Conservation (phyloP, 306 rosid species). For the Benincasa hispida region DNA sequence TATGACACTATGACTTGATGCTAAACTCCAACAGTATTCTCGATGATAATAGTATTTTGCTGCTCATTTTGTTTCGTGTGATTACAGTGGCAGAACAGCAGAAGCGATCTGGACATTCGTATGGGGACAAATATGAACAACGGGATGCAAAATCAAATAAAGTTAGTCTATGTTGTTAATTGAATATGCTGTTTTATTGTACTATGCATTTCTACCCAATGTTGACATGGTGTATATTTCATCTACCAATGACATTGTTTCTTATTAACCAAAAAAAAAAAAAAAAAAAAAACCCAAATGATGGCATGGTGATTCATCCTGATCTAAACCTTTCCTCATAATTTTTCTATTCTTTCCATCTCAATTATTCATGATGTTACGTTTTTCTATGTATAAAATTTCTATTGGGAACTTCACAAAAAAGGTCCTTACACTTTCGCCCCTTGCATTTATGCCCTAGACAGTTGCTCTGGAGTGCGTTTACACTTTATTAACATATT, state of each 20-base stretch:
- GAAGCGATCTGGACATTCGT: conserved; percentile 54
- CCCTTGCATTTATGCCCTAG: neutral
- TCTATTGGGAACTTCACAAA: neutral
- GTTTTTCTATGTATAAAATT: neutral
- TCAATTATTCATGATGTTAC: neutral
- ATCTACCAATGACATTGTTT: too few relatives aligned
- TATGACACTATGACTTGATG: neutral
- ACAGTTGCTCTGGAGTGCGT: neutral
- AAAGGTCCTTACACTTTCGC: neutral
- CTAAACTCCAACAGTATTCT: neutral
- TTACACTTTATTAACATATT: neutral
- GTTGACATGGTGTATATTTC: neutral
- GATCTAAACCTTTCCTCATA: neutral
- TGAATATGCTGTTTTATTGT: neutral
- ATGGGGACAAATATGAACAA: conserved; percentile 61
- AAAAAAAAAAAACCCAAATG: neutral
- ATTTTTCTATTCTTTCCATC: neutral
- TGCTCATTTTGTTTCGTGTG: conserved; percentile 9
- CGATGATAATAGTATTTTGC: neutral
- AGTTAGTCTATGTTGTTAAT: conserved; percentile 38
- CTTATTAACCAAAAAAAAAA: too few relatives aligned
- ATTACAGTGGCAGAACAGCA: conserved; percentile 59
- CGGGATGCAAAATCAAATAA: conserved; percentile 59
- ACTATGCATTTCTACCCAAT: conserved; percentile 10
- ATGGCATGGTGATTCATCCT: neutral